Base-by-base conservation (phyloP, 1,284 basidiomycete species). In the Tranzscheliella williamsii region DNA sequence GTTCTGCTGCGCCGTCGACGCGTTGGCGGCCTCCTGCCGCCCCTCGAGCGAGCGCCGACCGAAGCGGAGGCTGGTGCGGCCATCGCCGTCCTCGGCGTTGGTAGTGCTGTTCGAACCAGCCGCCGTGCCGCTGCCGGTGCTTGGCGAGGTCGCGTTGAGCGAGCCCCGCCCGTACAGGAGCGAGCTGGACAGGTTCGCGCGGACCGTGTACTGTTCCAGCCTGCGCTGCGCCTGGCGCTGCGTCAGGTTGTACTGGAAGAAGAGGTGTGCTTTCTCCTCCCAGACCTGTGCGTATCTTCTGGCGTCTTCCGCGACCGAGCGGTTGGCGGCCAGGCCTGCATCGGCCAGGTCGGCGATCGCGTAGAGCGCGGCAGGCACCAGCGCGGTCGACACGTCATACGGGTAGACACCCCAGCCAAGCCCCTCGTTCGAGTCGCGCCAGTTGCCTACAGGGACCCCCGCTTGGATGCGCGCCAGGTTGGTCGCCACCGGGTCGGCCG, bases 391-490 rank as follows among this genome's bases (percentile, higher is more conserved):
- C 21, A 83, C 81, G 60, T 83, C 83, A 55, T 82, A 82, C 7
- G 82, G 80, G 43, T 80, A 81, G 26, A 73, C 73, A 4, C 82
- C 82, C 60, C 79, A 82, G 7, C 82, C 83, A 1, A 82, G 69
- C 0, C 83, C 82, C 35, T 79, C 63, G 47, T 80, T 80, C 21
- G 81, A 82, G 64, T 84, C 83, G 33, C 83, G 71, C 83, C 83
- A 84, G 58, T 83, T 81, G 0, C 83, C 83, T 1, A 80, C 78
- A 5, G 71, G 67, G 29, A 78, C 56, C 1, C 79, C 75, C 5
- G 78, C 75, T 20, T 74, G 61, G 21, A 81, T 76, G 24, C 79
- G 71, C 34, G 80, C 78, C 22, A 76, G 50, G 42, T 77, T 75
- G 8, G 48, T 53, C 32, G 42, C 61, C 38, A 12, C 50, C 0